Conservation (phyloP, 352 stramenopile species). For the Phytophthora macrochlamydospora region DNA sequence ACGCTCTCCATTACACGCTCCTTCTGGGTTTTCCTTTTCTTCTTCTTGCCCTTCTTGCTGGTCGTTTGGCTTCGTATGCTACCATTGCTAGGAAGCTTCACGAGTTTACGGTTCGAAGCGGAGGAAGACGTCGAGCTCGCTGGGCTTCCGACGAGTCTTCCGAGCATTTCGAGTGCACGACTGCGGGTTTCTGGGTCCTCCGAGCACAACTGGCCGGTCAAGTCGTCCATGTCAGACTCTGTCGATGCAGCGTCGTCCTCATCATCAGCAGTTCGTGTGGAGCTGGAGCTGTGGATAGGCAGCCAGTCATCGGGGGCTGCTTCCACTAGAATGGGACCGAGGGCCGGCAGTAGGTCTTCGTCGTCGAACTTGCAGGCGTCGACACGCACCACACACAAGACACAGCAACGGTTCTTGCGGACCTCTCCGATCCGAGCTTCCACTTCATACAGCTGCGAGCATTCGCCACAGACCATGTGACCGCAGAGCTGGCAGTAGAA, state of each 20-base stretch:
- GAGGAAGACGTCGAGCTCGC: constrained; percentile 24
- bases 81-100: constrained; percentile 19
- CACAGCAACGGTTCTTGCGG: constrained; percentile 47
- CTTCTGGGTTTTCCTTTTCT: constrained; percentile 27
- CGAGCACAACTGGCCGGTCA: constrained; percentile 48
- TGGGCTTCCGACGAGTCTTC: constrained; percentile 35
- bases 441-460: constrained; percentile 50
- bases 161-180: constrained; percentile 51
- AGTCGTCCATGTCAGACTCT: constrained; percentile 27
- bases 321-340: constrained; percentile 44
- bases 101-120: constrained; percentile 16
- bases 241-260: constrained; percentile 35
- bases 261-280: constrained; percentile 11
- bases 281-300: constrained; percentile 9
- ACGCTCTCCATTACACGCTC: constrained; percentile 43
- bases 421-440: constrained; percentile 44
- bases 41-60: constrained; percentile 13
- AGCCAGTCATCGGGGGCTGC: constrained; percentile 47
- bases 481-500: constrained; percentile 63
- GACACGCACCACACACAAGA: constrained; percentile 49
- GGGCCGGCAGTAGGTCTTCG: constrained; percentile 42
- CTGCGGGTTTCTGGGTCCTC: constrained; percentile 44
- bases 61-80: constrained; percentile 3
- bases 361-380: constrained; percentile 55
- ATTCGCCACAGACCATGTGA: constrained; percentile 48